Base-by-base conservation (phyloP, 805 yeast genomes). In the Metschnikowia santaceciliae region DNA sequence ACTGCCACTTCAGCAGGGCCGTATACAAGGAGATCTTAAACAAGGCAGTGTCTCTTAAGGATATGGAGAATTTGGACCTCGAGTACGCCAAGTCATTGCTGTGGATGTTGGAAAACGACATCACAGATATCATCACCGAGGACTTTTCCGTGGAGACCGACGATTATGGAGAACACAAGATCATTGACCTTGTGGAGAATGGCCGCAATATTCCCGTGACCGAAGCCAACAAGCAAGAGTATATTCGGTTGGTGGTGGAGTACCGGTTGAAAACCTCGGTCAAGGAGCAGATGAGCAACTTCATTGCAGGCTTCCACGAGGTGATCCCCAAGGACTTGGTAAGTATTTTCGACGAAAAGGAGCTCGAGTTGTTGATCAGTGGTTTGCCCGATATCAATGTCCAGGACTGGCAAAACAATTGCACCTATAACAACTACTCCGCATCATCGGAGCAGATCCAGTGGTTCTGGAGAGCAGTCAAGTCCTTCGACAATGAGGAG, bases 391-490 rank as follows among this genome's bases (percentile, higher is more conserved):
- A 92, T 61, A 90, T 94, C 61, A 96, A 90, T 70, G 92, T 92
- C 19, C 89, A 84, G 58, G 99, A 94, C 64, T 94, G 99, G 99
- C 87, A 88, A 57, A 84, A 82, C 61, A 88, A 94, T 64, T 81
- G 97, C 1, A 76, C 72, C 1, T 86, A 94, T 68, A 85, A 80
- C 44, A 92, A 90, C 64, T 94, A 92, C 66, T 80, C 90, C 0
- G 78, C 91, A 0, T 78, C 88, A 1, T 88, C 96, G 2, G 83
- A 88, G 32, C 97, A 91, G 64, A 84, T 94, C 50, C 90, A 86
- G 63, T 92, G 97, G 88, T 94, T 94, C 71, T 94, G 99, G 99
- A 78, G 97, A 64, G 96, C 97, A 1, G 97, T 94, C 13, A 82
- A 90, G 61, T 88, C 97, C 0, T 94, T 94, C 70, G 97, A 90